Conservation (phyloP, 106 monocot species). For the Platanthera zijinensis region DNA sequence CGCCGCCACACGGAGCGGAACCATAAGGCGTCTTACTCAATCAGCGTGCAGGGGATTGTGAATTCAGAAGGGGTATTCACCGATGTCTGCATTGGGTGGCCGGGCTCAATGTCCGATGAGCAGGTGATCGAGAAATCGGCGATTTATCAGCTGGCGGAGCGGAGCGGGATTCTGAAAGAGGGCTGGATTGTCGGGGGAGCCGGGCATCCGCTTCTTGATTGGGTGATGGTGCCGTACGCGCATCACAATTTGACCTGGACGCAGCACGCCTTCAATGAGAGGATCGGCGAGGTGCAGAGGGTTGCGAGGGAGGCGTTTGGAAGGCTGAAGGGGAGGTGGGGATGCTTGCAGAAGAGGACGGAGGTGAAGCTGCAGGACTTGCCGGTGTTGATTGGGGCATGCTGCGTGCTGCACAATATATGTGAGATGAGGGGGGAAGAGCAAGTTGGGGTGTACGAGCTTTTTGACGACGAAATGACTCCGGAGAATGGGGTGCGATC, state of each 20-base stretch:
- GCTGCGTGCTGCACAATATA: conserved; percentile 88
- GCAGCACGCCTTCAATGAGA: conserved; percentile 82
- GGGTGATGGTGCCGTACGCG: conserved; percentile 75
- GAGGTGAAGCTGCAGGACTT: conserved; percentile 85
- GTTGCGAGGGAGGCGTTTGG: conserved; percentile 59
- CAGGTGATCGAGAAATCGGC: conserved; percentile 66
- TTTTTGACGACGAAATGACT: too few relatives aligned
- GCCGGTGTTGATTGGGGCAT: conserved; percentile 77
- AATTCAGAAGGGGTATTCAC: conserved; percentile 65
- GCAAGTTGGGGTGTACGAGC: conserved; percentile 19
- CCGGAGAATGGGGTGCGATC: conserved; percentile 34
- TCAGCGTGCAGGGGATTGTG: conserved; percentile 81
- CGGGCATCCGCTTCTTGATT: conserved; percentile 69
- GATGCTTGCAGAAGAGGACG: conserved; percentile 84
- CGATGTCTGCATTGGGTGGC: conserved; percentile 77
- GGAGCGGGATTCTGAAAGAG: conserved; percentile 17
- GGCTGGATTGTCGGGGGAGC: conserved; percentile 60
- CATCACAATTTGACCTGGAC: conserved; percentile 87
- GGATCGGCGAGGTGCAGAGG: conserved; percentile 49
- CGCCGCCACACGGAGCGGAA: conserved; percentile 77
- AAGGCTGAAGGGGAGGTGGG: conserved; percentile 73
- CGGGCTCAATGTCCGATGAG: conserved; percentile 63
- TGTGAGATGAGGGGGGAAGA: conserved; percentile 65
- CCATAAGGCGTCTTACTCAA: conserved; percentile 79
- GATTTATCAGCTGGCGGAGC: conserved; percentile 31